Percentiles rank a stretch among this genome's conserved stretches.
These are phyloP conservation scores for Gossypium ekmanianum DNA, from an alignment of 345 rosid species.

Conservation along the genomic window DNA sequence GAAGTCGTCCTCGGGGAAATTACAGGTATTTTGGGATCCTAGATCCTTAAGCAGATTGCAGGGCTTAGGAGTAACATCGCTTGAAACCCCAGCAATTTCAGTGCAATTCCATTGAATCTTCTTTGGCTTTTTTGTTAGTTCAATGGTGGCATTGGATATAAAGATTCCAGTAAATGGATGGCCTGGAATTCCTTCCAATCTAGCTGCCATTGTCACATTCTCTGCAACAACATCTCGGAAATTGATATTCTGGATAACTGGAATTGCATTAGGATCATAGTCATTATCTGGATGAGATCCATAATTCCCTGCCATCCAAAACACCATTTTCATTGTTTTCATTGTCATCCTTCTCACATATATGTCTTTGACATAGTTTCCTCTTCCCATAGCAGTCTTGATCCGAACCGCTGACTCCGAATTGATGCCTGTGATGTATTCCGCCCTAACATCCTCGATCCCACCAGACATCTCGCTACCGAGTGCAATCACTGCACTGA, in stretches of 20 bases:
- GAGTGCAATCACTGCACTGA: constrained; percentile 80
- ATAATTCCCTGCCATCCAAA: constrained; percentile 90
- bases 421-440: constrained; percentile 61
- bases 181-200: constrained; percentile 54
- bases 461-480: constrained; percentile 98
- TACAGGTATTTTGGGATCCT: constrained; percentile 40
- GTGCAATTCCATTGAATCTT: constrained; percentile 80
- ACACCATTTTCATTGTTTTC: constrained; percentile 76
- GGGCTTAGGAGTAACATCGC: constrained; percentile 56
- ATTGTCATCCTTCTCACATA: constrained; percentile 61
- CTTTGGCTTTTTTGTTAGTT: constrained; percentile 42
- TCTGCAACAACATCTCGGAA: constrained; percentile 67
- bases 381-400: constrained; percentile 74
- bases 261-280: constrained; percentile 64
- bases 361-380: constrained; percentile 72
- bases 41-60: constrained; percentile 47
- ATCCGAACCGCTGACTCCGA: constrained; percentile 75
- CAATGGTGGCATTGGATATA: constrained; percentile 61
- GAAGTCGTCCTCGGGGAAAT: constrained; percentile 53
- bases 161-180: constrained; percentile 66
- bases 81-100: constrained; percentile 49
- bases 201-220: constrained; percentile 66
- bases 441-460: constrained; percentile 69
- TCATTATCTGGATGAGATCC: constrained; percentile 68
- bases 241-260: constrained; percentile 56